Percentiles rank a stretch among this genome's conserved stretches.
Conservation (phyloP, 2,329 filamentous ascomycete species). For the Ambrosiella beaveri region DNA sequence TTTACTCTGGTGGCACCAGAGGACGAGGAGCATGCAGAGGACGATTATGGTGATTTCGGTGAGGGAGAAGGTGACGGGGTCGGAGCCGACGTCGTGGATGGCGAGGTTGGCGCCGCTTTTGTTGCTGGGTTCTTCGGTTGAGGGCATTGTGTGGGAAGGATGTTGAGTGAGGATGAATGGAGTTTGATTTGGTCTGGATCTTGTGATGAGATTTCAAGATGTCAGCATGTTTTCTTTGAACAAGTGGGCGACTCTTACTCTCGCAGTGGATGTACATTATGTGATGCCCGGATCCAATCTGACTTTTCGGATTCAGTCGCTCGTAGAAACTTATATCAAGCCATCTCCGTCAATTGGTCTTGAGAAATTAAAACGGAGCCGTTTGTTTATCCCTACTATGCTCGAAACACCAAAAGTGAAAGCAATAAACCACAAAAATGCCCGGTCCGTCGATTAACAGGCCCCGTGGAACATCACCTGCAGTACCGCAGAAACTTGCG, state of each 20-base stretch:
- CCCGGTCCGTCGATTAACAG: background rate
- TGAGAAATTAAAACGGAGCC: background rate
- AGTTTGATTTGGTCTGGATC: background rate
- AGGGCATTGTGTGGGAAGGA: background rate
- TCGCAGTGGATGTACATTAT: too few relatives aligned
- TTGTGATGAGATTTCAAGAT: background rate
- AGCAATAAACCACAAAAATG: background rate
- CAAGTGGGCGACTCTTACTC: too few relatives aligned
- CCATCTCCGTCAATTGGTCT: background rate
- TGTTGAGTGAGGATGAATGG: background rate
- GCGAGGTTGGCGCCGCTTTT: conserved; percentile 11
- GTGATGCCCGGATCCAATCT: too few relatives aligned
- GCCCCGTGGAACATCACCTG: background rate
- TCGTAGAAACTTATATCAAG: too few relatives aligned
- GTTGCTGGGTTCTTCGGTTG: background rate
- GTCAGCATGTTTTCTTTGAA: too few relatives aligned
- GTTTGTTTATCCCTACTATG: background rate
- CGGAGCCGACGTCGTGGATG: conserved; percentile 10
- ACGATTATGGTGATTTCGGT: conserved; percentile 12
- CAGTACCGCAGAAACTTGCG: background rate
- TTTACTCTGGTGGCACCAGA: conserved; percentile 12
- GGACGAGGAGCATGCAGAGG: conserved; percentile 8
- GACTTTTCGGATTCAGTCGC: too few relatives aligned
- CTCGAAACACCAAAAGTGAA: background rate
- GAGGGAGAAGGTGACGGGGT: conserved; percentile 9